These are phyloP conservation scores for Nakataea oryzae DNA, from an alignment of 2,329 filamentous ascomycete species.

Conservation along the genomic window DNA sequence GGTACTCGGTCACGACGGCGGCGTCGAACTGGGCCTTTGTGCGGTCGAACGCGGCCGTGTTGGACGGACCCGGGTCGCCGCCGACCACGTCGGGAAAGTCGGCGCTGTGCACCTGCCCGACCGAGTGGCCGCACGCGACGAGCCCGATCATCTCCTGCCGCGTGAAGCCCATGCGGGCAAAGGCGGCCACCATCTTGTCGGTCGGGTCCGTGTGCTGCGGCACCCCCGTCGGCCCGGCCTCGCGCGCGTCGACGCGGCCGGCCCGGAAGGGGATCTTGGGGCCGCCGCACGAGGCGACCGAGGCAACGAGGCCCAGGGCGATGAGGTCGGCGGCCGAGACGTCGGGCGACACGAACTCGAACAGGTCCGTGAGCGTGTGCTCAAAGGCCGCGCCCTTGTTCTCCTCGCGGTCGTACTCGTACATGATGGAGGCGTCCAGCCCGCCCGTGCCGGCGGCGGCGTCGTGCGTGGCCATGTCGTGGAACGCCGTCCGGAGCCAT, in stretches of 20 bases:
- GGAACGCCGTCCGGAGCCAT: constrained; percentile 51
- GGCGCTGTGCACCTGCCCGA: constrained; percentile 46
- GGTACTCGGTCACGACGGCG: constrained; percentile 44
- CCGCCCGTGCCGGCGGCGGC: constrained; percentile 36
- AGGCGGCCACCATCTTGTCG: constrained; percentile 40
- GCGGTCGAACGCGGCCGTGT: constrained; percentile 30
- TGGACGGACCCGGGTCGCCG: constrained; percentile 23
- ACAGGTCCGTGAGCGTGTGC: constrained; percentile 41
- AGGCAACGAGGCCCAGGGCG: constrained; percentile 45
- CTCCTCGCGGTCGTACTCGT: constrained; percentile 42
- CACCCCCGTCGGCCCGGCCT: constrained; percentile 35
- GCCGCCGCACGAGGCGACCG: constrained; percentile 48
- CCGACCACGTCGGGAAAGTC: constrained; percentile 27
- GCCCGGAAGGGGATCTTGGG: constrained; percentile 40
- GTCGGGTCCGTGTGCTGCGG: constrained; percentile 47
- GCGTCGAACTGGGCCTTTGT: constrained; percentile 43
- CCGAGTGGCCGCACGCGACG: constrained; percentile 49
- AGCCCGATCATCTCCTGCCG: constrained; percentile 47
- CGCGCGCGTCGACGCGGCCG: constrained; percentile 43
- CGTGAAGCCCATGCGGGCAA: constrained; percentile 46
- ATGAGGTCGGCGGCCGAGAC: constrained; percentile 47
- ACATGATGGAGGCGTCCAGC: constrained; percentile 49
- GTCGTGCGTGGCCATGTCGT: constrained; percentile 50
- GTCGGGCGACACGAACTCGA: constrained; percentile 38
- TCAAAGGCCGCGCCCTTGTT: constrained; percentile 45